Conservation (phyloP, 2,329 filamentous ascomycete species). For the Metarhizium album region DNA sequence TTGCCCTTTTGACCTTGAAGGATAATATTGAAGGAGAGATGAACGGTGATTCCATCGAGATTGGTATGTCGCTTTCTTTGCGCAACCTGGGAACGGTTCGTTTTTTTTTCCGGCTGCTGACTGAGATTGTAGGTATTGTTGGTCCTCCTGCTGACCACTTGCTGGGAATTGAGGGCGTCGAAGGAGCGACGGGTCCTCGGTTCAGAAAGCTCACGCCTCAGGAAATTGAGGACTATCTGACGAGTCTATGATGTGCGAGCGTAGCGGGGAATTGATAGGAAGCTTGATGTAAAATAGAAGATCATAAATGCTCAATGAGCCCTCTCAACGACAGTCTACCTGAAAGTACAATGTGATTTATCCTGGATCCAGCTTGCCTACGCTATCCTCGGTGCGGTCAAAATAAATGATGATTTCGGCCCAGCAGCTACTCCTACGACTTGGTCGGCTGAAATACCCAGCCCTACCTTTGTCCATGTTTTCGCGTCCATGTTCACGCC, state of each 20-base stretch:
- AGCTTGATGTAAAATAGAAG: constrained; percentile 36
- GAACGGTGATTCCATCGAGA: constrained; percentile 97
- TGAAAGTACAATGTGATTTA: not conserved
- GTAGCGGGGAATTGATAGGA: constrained; percentile 13
- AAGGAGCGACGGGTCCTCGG: constrained; percentile 71
- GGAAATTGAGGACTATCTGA: constrained; percentile 99
- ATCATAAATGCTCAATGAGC: constrained; percentile 28
- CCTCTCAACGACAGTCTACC: not conserved
- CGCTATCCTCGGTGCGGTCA: constrained; percentile 19
- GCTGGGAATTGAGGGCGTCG: constrained; percentile 81
- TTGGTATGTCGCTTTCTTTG: constrained; percentile 49
- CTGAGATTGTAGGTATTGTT: constrained; percentile 60
- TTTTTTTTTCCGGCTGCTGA: constrained; percentile 13
- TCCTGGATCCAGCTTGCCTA: not conserved
- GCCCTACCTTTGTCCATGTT: constrained; percentile 26
- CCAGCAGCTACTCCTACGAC: constrained; percentile 37
- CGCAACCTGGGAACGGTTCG: not conserved
- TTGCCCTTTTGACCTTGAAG: constrained; percentile 92
- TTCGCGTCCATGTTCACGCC: constrained; percentile 8
- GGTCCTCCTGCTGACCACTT: constrained; percentile 89
- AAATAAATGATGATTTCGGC: constrained; percentile 37
- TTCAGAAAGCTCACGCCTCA: constrained; percentile 94
- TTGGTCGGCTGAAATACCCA: constrained; percentile 15
- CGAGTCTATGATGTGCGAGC: constrained; percentile 65
- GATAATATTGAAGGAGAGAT: constrained; percentile 99